Base-by-base conservation (phyloP, 768 basidiomycete species). In the Tulasnella sp. region DNA sequence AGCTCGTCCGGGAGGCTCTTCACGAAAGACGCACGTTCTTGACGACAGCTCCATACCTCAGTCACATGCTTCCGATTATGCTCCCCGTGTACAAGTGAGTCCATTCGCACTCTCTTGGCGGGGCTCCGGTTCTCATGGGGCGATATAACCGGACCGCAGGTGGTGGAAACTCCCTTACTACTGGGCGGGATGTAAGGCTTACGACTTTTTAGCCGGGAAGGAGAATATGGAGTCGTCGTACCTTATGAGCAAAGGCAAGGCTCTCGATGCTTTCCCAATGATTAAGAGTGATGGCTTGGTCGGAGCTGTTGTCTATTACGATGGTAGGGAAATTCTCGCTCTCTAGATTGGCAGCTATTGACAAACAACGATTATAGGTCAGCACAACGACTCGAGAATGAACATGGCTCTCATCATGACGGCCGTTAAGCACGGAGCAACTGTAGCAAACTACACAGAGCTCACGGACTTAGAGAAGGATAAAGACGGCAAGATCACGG, bases 111-210 rank as follows among this genome's bases (percentile, higher is more conserved):
- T 75, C 40, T 27, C 42, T 71, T 56, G 58, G 38, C 36, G 73
- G 79, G 74, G 48, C 56, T 27, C 14, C 73, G 14, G 52, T 76
- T 38, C 52, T 72, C 18, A 44, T 68, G 56, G 21, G 31, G 71
- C 16, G 68, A 14, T 56, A 31, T 16, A 18, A 8, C 52, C n/a
- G 21, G n/a, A 21, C 52, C 39, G 40, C 10, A 93, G 93, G 80
- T 97, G 95, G 85, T 99, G 97, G 96, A 96, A 98, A 83, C 89
- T 98, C 19, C 97, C 97, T 0, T 99, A 99, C 86, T 98, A 98
- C 85, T 96, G 91, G 87, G 92, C 91, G 2, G 97, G 97, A 4
- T 96, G 94, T 87, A 99, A 98, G 87, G 87, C 98, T 88, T 99
- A 99, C 86, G 97, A 99, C 84, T 56, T 98, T 42, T 88, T 99